Percentiles rank a stretch among this genome's conserved stretches.
Conservation (phyloP, 208 protist genomes). For the Acanthamoeba culbertsoni region DNA sequence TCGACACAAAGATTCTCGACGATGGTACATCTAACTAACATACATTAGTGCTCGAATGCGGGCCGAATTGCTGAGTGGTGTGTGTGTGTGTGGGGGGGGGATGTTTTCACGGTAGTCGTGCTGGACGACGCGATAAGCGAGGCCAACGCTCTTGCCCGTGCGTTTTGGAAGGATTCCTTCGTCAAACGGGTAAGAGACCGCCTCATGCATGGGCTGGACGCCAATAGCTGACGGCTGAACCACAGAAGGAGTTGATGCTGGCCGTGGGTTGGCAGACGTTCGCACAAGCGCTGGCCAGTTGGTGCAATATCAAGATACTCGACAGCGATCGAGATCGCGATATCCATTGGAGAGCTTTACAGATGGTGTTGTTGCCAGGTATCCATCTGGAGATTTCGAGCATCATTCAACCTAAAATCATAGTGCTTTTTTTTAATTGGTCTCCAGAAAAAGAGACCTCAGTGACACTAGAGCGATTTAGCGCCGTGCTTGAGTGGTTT, state of each 20-base stretch:
- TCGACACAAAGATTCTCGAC: background rate
- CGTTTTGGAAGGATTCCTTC: conserved; percentile 27
- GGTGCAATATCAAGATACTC: background rate
- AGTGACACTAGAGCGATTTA: conserved; percentile 17
- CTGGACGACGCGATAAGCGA: background rate
- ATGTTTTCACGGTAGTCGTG: background rate
- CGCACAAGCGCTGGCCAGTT: background rate
- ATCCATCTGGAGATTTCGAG: background rate
- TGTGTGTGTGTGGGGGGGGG: no score
- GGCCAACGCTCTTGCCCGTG: background rate
- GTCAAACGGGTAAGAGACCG: background rate
- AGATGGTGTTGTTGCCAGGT: background rate
- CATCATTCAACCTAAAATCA: background rate
- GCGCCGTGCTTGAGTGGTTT: conserved; percentile 24
- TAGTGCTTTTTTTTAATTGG: background rate
- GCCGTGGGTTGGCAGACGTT: background rate
- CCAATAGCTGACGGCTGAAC: background rate
- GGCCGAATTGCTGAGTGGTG: no score
- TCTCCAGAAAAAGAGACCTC: background rate
- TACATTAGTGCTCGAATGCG: no score
- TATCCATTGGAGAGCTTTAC: background rate
- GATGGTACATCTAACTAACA: background rate
- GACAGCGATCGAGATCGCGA: background rate
- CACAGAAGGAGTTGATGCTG: background rate
- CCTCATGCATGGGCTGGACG: no score